Percentiles rank a stretch among this genome's conserved stretches.
phyloP scores from a whole-genome alignment of 106 monocot genomes.

The Amphibolis antarctica region DNA sequence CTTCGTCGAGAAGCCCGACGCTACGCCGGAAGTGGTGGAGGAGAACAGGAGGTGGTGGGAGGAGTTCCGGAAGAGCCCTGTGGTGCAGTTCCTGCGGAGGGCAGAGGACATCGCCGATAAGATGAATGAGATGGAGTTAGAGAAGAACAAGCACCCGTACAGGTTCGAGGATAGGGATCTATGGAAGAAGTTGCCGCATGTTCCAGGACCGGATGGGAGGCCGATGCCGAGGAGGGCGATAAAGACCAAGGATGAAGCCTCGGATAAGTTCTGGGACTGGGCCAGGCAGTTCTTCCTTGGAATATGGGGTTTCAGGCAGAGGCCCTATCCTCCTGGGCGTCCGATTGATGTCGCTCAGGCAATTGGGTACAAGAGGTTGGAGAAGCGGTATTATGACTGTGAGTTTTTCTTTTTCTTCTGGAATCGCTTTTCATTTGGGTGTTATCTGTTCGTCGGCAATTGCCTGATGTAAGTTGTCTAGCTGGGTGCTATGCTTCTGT shows the following conservation, averaged over 20 bases:
- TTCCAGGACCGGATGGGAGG: conserved; percentile 55
- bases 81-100: conserved; percentile 54
- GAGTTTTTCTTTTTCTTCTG: conserved; percentile 22
- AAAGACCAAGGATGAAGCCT: conserved; percentile 51
- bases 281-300: conserved; percentile 82
- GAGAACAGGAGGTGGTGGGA: conserved; percentile 69
- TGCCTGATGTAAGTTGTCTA: too few relatives aligned
- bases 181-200: conserved; percentile 60
- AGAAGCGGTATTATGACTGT: conserved; percentile 85
- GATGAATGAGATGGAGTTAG: conserved; percentile 62
- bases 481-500: too few relatives aligned
- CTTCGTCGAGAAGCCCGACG: conserved; percentile 37
- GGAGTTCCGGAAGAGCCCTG: conserved; percentile 42
- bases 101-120: conserved; percentile 45
- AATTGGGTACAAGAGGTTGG: conserved; percentile 64
- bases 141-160: conserved; percentile 64
- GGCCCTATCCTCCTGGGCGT: conserved; percentile 66
- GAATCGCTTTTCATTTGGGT: not conserved
- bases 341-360: conserved; percentile 74
- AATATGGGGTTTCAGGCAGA: conserved; percentile 67
- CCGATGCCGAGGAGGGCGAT: conserved; percentile 79
- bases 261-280: conserved; percentile 81
- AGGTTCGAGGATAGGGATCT: conserved; percentile 50
- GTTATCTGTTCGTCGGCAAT: too few relatives aligned
- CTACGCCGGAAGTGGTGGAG: conserved; percentile 59